Evolutionary conservation across 2,329 filamentous ascomycete genomes (phyloP).

Genomic region (Fusarium sp.): DNA sequence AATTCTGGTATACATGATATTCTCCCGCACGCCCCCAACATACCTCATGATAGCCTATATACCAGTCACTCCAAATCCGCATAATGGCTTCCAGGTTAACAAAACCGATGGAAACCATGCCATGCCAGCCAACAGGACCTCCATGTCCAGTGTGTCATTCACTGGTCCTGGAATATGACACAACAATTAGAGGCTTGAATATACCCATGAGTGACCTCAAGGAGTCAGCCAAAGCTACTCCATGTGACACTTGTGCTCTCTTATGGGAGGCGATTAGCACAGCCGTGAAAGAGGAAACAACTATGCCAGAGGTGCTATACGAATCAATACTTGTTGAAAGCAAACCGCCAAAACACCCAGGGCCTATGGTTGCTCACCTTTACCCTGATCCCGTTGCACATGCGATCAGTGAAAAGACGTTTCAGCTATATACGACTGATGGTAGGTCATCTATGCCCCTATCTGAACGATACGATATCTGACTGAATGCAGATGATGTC

Average conservation of each 20-base stretch:
- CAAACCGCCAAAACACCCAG: background rate
- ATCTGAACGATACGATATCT: accelerated
- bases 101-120: accelerated
- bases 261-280: background rate
- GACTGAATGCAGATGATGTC: background rate
- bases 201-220: background rate
- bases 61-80: accelerated
- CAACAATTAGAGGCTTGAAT: background rate
- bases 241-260: background rate
- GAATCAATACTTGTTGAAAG: background rate
- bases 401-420: background rate
- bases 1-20: accelerated
- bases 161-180: background rate
- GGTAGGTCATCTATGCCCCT: background rate
- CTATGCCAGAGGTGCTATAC: background rate
- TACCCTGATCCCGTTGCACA: background rate
- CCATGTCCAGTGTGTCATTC: background rate
- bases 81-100: background rate
- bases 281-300: background rate
- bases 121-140: too few relatives aligned
- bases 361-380: background rate
- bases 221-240: background rate
- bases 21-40: accelerated
- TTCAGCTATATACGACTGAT: background rate
- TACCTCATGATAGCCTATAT: background rate